Evolutionary conservation across 1,284 basidiomycete species (phyloP), one percentile per base, ranked within the genome.

Genomic region (Rhodotorula sp.): DNA sequence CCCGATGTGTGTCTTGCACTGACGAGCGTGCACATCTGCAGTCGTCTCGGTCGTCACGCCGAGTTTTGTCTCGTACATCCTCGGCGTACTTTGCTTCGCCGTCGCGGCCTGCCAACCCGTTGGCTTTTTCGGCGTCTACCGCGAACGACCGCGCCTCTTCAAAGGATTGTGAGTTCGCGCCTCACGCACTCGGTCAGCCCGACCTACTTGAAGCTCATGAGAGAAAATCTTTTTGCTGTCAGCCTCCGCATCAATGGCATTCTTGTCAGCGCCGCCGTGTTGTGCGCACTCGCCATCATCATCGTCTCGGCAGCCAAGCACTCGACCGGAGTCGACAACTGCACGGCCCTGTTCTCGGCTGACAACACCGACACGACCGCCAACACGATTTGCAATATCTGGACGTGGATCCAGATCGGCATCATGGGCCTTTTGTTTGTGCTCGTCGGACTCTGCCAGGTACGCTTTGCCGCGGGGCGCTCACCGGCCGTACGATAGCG

Each of bases 341-440:
- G 93, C 80, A 81, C 88, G 70, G 77, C 79, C 6, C 82, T 85
- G 62, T 91, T 88, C 83, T 90, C 88, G 76, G 60, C 73, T 77
- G 56, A 81, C 83, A 49, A 66, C 69, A 56, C 70, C 64, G 17
- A 72, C 74, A 54, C 71, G 76, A 30, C 86, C 90, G 80, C 88
- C 86, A 14, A 80, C 87, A 59, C 87, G 85, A 83, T 95, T 24
- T 95, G 93, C 82, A 84, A 88, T 62, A 89, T 94, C 65, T 93
- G 95, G 79, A 84, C 91, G 12, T 95, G 91, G 91, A 89, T 91
- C 8, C 89, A 91, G 78, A 83, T 95, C n/a, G 93, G 93, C 49
- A 82, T 95, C 72, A 94, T 95, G 91, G 89, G 85, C 29, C 90
- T 86, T 6, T 82, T 94, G 26, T 95, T 91, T 90, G 80, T 89